phyloP scores from a whole-genome alignment of 2,329 filamentous ascomycete genomes.

The Aspergillus viridinutans region DNA sequence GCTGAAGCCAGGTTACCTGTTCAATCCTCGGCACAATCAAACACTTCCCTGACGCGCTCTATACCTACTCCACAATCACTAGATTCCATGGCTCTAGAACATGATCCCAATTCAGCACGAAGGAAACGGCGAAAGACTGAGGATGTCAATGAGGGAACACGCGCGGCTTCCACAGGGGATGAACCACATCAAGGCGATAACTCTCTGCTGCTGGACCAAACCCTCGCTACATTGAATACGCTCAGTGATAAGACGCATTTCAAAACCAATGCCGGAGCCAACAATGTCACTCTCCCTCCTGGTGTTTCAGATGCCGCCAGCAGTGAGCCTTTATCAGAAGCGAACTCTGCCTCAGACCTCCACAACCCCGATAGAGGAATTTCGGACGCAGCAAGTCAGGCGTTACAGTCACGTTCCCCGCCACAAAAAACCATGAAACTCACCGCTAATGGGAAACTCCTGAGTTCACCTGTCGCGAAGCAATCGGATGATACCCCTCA shows the following conservation, averaged over 20 bases:
- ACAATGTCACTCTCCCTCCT: too few species aligned
- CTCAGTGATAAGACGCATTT: too few species aligned
- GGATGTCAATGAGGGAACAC: slow-evolving; percentile 12
- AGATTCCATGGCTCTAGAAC: slow-evolving; percentile 14
- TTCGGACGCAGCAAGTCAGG: slow-evolving; percentile 16
- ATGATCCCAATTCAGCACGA: slow-evolving; percentile 30
- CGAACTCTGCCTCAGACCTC: not conserved
- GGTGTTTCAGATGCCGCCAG: not conserved
- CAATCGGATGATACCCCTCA: slow-evolving; percentile 16
- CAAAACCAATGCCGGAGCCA: not conserved
- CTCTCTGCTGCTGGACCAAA: not conserved
- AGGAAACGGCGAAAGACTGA: slow-evolving; percentile 35
- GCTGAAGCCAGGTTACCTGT: not conserved
- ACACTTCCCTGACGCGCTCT: not conserved
- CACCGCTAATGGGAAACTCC: slow-evolving; percentile 41
- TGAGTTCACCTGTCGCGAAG: slow-evolving; percentile 33
- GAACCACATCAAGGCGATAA: not conserved
- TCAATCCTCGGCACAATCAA: not conserved
- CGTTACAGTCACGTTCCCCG: slow-evolving; percentile 37
- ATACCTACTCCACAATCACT: not conserved
- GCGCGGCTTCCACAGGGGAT: not conserved
- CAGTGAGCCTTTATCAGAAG: not conserved
- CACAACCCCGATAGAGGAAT: not conserved
- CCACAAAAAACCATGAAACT: slow-evolving; percentile 48
- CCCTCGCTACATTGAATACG: not conserved